Base-by-base conservation (phyloP, 1,139 yeast species). In the Sporopachydermia cereana region DNA sequence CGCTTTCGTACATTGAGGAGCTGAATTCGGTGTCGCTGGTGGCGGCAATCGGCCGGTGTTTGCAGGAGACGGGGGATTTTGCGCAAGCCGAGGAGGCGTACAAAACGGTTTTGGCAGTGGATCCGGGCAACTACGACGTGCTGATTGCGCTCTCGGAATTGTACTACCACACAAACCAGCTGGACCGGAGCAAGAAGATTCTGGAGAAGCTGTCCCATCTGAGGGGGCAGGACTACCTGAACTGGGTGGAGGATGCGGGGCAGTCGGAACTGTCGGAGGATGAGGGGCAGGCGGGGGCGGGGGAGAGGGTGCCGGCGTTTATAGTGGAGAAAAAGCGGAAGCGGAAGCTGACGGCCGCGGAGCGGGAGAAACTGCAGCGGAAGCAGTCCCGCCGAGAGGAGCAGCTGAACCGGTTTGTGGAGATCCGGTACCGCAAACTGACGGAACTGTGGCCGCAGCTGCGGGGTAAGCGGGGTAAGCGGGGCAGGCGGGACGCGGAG, bases 101-200 rank as follows among this genome's bases (percentile, higher is more conserved):
- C 57, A 65, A 67, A 41, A 65, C 71, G 3, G 74, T 86, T 2
- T 60, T 84, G 16, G 69, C 69, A 20, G 46, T 66, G 36, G 84
- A 79, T 5, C 83, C 84, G 0, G 68, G 70, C 14, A 80, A 85
- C 54, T 63, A 84, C 36, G 95, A 88, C 50, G 74, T 80, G 12
- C 77, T 83, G 55, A 69, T 88, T 30, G 82, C 84, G 0, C 66
- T 91, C 24, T 95, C 94, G 0, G 97, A 91, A 61, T 77, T 88
- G 1, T 75, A 79, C 48, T 84, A 79, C 51, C 78, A 78, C 52
- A 65, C 82, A n/a, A 84, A 82, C 20, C 81, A 84, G 43, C 70
- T 71, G 20, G 78, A 72, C 2, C 73, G 71, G 24, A 88, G 95
- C 2, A 72, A 76, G 42, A 60, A 60, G 25, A 62, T 84, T 30